Percentiles rank a stretch among this genome's conserved stretches.
Conservation (phyloP, 495 filamentous ascomycete genomes). For the Trichoderma orchidacearum region DNA sequence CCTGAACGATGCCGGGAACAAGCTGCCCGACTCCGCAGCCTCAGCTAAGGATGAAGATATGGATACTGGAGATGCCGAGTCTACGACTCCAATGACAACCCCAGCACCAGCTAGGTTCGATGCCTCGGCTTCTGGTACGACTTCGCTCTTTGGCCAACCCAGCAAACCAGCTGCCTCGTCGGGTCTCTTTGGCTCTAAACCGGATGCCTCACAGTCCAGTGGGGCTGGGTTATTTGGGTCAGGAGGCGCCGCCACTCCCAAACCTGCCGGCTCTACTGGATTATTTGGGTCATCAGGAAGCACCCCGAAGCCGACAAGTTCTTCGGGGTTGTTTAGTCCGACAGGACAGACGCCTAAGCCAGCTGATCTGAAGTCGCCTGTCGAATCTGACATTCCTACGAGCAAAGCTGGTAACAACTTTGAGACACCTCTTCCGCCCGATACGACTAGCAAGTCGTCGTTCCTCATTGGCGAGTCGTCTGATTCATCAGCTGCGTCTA, state of each 20-base stretch:
- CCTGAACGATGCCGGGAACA: constrained; percentile 27
- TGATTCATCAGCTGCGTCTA: constrained; percentile 41
- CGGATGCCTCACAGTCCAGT: neutral
- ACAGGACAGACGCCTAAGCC: neutral
- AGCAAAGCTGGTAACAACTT: constrained; percentile 1
- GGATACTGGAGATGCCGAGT: constrained; percentile 32
- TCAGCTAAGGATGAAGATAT: constrained; percentile 48
- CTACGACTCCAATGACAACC: constrained; percentile 43
- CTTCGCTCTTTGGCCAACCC: constrained; percentile 22
- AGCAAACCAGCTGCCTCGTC: constrained; percentile 4
- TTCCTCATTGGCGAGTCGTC: constrained; percentile 57
- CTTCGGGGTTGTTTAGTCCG: constrained; percentile 9
- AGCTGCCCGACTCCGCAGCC: constrained; percentile 23
- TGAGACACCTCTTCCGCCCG: constrained; percentile 48
- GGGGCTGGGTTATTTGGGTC: constrained; percentile 8
- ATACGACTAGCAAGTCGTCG: constrained; percentile 53
- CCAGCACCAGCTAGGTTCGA: constrained; percentile 34
- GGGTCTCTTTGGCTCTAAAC: constrained; percentile 13
- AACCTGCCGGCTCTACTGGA: neutral
- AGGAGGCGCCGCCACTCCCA: neutral
- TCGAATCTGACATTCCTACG: neutral
- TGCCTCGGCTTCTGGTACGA: constrained; percentile 8
- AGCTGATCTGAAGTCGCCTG: no score
- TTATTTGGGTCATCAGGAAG: neutral
- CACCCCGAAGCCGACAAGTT: constrained; percentile 5